Evolutionary conservation across 2,329 filamentous ascomycete species (phyloP).

Genomic region (Akanthomyces lecanii): DNA sequence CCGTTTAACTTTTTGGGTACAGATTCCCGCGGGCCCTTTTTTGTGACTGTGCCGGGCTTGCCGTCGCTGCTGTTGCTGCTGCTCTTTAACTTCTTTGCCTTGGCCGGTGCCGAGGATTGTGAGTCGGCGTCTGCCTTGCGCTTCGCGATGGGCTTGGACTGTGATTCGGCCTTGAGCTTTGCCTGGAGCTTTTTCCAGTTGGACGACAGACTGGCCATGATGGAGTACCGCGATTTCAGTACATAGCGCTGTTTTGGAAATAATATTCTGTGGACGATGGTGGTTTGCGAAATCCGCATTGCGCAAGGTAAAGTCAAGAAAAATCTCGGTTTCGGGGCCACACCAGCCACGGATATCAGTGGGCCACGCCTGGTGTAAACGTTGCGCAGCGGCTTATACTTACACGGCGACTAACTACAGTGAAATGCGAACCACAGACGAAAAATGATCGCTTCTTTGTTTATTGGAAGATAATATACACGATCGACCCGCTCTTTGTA

Average conservation of each 20-base stretch:
- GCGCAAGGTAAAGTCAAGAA: not conserved
- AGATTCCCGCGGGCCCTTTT: slow-evolving; percentile 4
- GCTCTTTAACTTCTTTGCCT: slow-evolving; percentile 29
- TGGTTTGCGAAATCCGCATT: not conserved
- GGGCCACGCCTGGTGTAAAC: not conserved
- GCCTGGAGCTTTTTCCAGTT: slow-evolving; percentile 79
- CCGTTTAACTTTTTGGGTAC: slow-evolving; percentile 12
- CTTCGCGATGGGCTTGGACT: slow-evolving; percentile 36
- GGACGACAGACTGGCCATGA: slow-evolving; percentile 50
- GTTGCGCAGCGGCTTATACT: not conserved
- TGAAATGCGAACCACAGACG: not conserved
- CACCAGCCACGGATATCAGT: not conserved
- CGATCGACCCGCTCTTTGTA: too few relatives aligned
- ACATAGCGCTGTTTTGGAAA: not conserved
- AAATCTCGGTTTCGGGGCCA: slow-evolving; percentile 1
- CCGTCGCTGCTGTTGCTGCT: not conserved
- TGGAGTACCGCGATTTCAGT: not conserved
- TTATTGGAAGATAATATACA: too few relatives aligned
- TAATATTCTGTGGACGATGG: not conserved
- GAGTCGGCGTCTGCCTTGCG: slow-evolving; percentile 36
- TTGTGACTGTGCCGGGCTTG: not conserved
- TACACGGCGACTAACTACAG: too few relatives aligned
- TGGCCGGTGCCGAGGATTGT: slow-evolving; percentile 18
- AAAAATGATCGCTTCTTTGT: not conserved
- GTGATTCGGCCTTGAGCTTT: slow-evolving; percentile 47